Evolutionary conservation across 495 filamentous ascomycete genomes (phyloP), one percentile per base, ranked within the genome.

Genomic region (Articulospora tetracladia): DNA sequence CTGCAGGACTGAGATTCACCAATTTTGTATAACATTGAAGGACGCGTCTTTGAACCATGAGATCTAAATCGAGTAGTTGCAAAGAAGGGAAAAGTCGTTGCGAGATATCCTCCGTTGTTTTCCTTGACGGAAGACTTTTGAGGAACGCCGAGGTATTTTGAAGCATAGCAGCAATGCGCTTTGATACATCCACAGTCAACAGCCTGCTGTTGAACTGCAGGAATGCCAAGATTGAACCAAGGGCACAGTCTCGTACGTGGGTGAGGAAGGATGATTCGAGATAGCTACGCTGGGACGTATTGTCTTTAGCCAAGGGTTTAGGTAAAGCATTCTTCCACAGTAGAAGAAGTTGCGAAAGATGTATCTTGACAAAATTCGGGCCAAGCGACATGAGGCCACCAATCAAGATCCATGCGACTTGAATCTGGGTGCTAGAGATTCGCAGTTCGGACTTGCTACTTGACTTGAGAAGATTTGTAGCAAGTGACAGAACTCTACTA

Each of bases 301-400:
- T 93, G 60, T 97, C 93, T 72, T 90, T 94, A 24, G 89, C 85
- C 12, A 98, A 69, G n/a, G 95, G 93, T 66, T 92, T 96, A 3
- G 94, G 94, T 32, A 99, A 76, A 2, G 94, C 93, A 74, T 97
- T 98, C 71, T 96, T 97, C 94, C 94, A 99, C 13, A 99, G 79
- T n/a, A 98, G 74, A 54, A 98, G 86, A 48, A 99, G 76, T 71
- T 98, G 94, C 2, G 93, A 93, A 20, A 99, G 80, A 75, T 98
- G 94, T 41, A 97, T 98, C 73, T 99, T 99, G 72, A 98, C 93
- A 70, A 99, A 99, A 69, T 96, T 97, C 4, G 95, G 95, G 0
- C 94, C 94, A 1, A 98, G 79, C 7, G 93, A 90, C 95, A 98
- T 98, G 24, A 99, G 74, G 0, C 94, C 94, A 32, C 94, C 94